These are phyloP conservation scores for Trametes coccinea DNA, from an alignment of 768 basidiomycete genomes.

Conservation along the genomic window DNA sequence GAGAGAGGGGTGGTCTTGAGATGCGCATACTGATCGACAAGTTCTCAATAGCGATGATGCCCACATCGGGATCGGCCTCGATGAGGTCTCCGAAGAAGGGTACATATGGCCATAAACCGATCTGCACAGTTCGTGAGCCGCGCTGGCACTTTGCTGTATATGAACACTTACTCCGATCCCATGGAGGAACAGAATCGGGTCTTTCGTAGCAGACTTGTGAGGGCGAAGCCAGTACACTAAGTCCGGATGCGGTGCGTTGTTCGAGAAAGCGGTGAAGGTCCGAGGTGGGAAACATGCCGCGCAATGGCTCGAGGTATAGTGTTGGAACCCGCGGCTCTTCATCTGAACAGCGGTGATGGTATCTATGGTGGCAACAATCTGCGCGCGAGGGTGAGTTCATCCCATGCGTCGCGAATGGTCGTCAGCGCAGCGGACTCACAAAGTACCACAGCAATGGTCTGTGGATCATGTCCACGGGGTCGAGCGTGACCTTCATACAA, in stretches of 20 bases:
- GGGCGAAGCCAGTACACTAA: slow-evolving; percentile 51
- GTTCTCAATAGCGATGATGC: slow-evolving; percentile 60
- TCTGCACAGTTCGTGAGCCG: no score
- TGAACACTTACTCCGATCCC: no score
- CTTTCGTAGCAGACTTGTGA: slow-evolving; percentile 47
- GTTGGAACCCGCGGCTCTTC: slow-evolving; percentile 49
- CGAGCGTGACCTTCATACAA: slow-evolving; percentile 55
- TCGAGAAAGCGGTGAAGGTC: slow-evolving; percentile 46
- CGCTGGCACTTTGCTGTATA: no score
- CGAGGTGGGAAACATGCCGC: slow-evolving; percentile 56
- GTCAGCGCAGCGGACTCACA: slow-evolving; percentile 38
- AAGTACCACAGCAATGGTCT: slow-evolving; percentile 67
- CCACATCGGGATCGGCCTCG: slow-evolving; percentile 47
- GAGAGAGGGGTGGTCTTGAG: slow-evolving; percentile 49
- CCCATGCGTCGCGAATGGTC: background rate
- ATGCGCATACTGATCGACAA: slow-evolving; percentile 64
- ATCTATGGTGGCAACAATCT: slow-evolving; percentile 60
- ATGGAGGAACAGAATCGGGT: slow-evolving; percentile 64
- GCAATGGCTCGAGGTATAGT: slow-evolving; percentile 43
- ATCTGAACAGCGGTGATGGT: slow-evolving; percentile 43
- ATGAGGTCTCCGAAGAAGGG: slow-evolving; percentile 51
- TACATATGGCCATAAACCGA: slow-evolving; percentile 61
- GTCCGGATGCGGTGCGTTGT: slow-evolving; percentile 34
- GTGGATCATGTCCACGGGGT: slow-evolving; percentile 55
- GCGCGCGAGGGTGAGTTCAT: background rate